These are phyloP conservation scores for Ananas comosus DNA, from an alignment of 176 grass and related monocot species.

Conservation along the genomic window DNA sequence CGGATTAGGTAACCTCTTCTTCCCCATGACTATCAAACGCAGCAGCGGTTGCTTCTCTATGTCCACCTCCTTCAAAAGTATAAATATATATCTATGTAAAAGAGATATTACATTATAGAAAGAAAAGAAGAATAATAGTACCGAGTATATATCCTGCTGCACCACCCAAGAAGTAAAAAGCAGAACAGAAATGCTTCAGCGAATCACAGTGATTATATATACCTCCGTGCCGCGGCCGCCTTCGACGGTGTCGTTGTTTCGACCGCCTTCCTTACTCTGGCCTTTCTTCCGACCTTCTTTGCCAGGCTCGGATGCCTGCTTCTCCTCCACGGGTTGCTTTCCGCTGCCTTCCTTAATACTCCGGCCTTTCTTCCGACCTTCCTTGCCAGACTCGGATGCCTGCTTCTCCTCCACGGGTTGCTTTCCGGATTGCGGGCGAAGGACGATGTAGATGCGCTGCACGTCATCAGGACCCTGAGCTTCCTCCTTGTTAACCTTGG, in stretches of 20 bases:
- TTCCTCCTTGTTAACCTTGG: conserved; percentile 68
- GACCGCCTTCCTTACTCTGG: neutral
- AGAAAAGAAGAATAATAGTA: no score
- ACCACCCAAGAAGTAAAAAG: no score
- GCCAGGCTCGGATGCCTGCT: conserved; percentile 50
- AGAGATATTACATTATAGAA: no score
- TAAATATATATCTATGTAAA: no score
- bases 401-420: conserved; percentile 66
- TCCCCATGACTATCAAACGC: conserved; percentile 62
- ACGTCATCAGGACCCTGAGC: conserved; percentile 51
- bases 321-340: conserved; percentile 45
- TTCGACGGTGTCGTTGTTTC: neutral
- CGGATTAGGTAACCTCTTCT: conserved; percentile 69
- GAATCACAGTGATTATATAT: neutral
- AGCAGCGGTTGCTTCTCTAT: conserved; percentile 48
- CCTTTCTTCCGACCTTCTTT: conserved; percentile 48
- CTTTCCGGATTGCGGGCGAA: conserved; percentile 48
- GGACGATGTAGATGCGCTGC: conserved; percentile 66
- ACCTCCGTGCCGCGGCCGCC: conserved; percentile 73
- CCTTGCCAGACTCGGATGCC: conserved; percentile 50
- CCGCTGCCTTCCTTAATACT: neutral
- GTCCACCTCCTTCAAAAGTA: conserved; percentile 50
- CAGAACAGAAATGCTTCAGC: no score
- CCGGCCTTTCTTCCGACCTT: conserved; percentile 27
- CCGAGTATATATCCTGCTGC: no score